Base-by-base conservation (phyloP, 768 basidiomycete genomes). In the Mycena floridula region DNA sequence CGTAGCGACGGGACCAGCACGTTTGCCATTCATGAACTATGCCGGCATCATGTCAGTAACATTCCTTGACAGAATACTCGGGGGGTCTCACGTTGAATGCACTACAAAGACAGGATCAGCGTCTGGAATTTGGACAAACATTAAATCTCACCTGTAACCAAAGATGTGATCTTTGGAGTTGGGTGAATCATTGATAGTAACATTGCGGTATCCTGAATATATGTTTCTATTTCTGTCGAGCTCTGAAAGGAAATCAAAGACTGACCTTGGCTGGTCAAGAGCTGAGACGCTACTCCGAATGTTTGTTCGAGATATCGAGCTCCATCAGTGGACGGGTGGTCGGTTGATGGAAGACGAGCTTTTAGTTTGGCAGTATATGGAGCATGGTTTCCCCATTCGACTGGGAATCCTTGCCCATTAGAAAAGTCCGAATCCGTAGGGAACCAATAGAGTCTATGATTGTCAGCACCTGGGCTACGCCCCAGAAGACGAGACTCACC, bases 81-180 rank as follows among this genome's bases (percentile, higher is more conserved):
- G 18, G 24, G 21, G 5, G 21, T 18, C 22, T 27, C 51, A 72
- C 71, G 37, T 64, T 59, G 50, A 60, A 72, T 2, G 65, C 59
- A 49, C 68, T 70, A 56, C 76, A 79, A n/a, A 80, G 80, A 51
- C 68, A 79, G 11, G 70, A 72, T 50, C 77, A 75, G 46, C 81
- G 77, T 58, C 81, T 82, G 27, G 51, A 67, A 56, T 81, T 66
- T 9, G 76, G 74, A 48, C 70, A 67, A 53, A 65, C 63, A 55
- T 82, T 82, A 58, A 81, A n/a, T n/a, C n/a, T n/a, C n/a, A n/a
- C n/a, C n/a, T 70, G 56, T 76, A 79, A n/a, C 81, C 81, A 51
- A 68, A 79, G 11, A 70, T 72, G 50, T 77, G 76, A 45, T 82
- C 78, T 58, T 81, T 82, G 27, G 51, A 67, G 56, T 81, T 66